phyloP scores from a whole-genome alignment of 371 early-diverging fungal genomes.

The Rhizomucor miehei region DNA sequence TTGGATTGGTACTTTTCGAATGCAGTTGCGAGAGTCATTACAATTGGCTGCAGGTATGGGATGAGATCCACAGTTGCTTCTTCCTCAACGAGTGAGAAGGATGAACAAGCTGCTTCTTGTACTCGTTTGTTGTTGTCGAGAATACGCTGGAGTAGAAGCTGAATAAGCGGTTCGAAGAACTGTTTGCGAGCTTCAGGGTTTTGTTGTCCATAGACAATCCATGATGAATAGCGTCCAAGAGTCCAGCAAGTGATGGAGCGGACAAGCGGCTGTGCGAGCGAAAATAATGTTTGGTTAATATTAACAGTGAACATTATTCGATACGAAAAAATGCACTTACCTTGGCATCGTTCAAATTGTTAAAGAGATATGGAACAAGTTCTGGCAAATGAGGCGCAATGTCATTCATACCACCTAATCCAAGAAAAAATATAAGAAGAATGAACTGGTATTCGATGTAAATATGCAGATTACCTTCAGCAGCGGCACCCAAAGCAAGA shows the following conservation, averaged over 20 bases:
- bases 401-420: slow-evolving; percentile 68
- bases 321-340: slow-evolving; percentile 21
- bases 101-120: slow-evolving; percentile 93
- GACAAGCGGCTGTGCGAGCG: slow-evolving; percentile 69
- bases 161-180: slow-evolving; percentile 81
- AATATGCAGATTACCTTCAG: slow-evolving; percentile 65
- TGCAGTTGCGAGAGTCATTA: slow-evolving; percentile 70
- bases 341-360: slow-evolving; percentile 77
- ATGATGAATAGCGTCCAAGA: slow-evolving; percentile 85
- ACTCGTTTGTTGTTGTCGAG: slow-evolving; percentile 91
- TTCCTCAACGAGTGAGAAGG: slow-evolving; percentile 89
- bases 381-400: slow-evolving; percentile 88
- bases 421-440: background rate
- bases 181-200: slow-evolving; percentile 57
- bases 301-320: slow-evolving; percentile 18
- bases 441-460: background rate
- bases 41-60: slow-evolving; percentile 81
- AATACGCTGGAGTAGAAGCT: slow-evolving; percentile 69
- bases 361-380: slow-evolving; percentile 81
- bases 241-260: slow-evolving; percentile 98
- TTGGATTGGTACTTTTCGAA: slow-evolving; percentile 85
- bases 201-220: slow-evolving; percentile 64
- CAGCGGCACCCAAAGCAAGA: slow-evolving; percentile 94
- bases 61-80: slow-evolving; percentile 69
- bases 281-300: too few species aligned